Base-by-base conservation (phyloP, 2,329 filamentous ascomycete species). In the Neofusicoccum kwambonambiense region DNA sequence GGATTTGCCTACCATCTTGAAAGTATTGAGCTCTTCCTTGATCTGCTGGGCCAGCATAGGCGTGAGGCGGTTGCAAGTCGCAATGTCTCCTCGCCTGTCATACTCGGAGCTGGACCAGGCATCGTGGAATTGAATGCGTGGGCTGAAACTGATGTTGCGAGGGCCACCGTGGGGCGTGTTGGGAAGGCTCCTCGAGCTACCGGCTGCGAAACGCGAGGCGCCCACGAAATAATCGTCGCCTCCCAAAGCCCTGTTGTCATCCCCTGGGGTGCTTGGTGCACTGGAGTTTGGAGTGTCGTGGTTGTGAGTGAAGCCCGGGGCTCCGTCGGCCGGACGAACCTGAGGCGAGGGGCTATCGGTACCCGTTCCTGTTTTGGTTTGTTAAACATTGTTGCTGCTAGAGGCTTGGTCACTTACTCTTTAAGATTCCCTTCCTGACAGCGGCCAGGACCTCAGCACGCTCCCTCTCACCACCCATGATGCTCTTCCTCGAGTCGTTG, bases 11-110 rank as follows among this genome's bases (percentile, higher is more conserved):
- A 95, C 92, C 95, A 99, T 99, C 79, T 99, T 99, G 85, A 99
- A 99, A 71, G 89, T 96, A 81, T 99, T 99, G 71, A 99, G 87
- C 81, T 99, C 95, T 81, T 99, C 95, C 81, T 98, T 98, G 81
- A 99, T 99, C 78, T 99, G 95, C 80, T 99, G 95, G 51, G 95
- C 95, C 68, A 99, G 86, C 86, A 97, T 93, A 12, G 95, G 95
- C 56, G 95, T 99, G 70, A 99, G 84, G 69, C 94, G 91, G 76
- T 99, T 99, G 87, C 95, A 99, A 1, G 95, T 99, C 11, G 95
- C 93, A 80, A 98, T 91, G 67, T 99, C 95, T 63, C 95, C 95
- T 62, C 95, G 89, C 67, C 95, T 91, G 77, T 99, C 95, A 74
- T 99, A 99, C 77, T 99, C 95, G 71, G 91, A 90, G 74, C 90